phyloP scores from a whole-genome alignment of 257 asterid species.

The Agastache rugosa region DNA sequence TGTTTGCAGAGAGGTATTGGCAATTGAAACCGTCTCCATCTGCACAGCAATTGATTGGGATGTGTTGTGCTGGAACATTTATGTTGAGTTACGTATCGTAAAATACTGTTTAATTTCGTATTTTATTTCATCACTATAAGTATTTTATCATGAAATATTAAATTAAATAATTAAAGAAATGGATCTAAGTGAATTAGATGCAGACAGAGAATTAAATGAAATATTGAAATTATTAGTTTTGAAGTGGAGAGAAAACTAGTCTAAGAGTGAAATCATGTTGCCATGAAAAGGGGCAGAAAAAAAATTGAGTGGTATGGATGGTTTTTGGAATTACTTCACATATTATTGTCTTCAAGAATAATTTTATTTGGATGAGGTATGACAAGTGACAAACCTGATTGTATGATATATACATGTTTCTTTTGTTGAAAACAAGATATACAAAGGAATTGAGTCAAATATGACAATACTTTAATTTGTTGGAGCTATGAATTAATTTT shows the following conservation, averaged over 20 bases:
- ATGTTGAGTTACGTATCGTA: conserved; percentile 17
- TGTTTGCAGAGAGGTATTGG: conserved; percentile 36
- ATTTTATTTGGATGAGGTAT: conserved; percentile 2
- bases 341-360: conserved; percentile 23
- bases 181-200: too few relatives aligned
- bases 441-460: not conserved
- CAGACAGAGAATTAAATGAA: not conserved
- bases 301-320: conserved; percentile 18
- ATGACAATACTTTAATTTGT: not conserved
- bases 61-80: conserved; percentile 59
- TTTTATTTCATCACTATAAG: not conserved
- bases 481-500: not conserved
- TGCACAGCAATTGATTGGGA: conserved; percentile 65
- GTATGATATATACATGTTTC: not conserved
- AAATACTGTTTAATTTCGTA: not conserved
- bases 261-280: conserved; percentile 31
- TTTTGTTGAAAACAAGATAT: not conserved
- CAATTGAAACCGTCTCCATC: conserved; percentile 55
- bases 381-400: not conserved
- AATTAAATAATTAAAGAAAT: not conserved
- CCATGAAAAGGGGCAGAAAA: not conserved
- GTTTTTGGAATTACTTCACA: conserved; percentile 10
- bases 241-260: not conserved
- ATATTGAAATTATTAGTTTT: not conserved
- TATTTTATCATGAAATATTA: too few relatives aligned